phyloP scores from a whole-genome alignment of 2,329 filamentous ascomycete genomes.

The Hymenotorrendiella dingleyae region DNA sequence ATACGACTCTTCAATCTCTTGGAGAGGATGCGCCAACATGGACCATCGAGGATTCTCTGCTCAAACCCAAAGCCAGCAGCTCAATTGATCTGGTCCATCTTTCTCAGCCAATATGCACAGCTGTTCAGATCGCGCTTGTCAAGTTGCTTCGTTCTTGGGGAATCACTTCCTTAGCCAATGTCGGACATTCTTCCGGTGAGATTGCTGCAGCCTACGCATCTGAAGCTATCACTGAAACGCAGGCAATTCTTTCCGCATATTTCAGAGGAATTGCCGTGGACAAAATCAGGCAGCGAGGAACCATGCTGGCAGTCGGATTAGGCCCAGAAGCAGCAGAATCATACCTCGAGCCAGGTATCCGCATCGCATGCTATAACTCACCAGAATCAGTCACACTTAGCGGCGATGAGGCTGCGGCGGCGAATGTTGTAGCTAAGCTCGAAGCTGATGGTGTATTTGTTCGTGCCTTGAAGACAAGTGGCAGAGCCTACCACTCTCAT shows the following conservation, averaged over 20 bases:
- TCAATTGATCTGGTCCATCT: too few species aligned
- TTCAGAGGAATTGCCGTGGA: slow-evolving; percentile 20
- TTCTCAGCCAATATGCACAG: slow-evolving; percentile 20
- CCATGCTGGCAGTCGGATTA: slow-evolving; percentile 14
- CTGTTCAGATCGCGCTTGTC: slow-evolving; percentile 40
- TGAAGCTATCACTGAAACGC: slow-evolving; percentile 26
- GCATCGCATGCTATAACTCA: slow-evolving; percentile 25
- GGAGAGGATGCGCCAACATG: too few species aligned
- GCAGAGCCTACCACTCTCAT: slow-evolving; percentile 13
- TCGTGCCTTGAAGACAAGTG: slow-evolving; percentile 5
- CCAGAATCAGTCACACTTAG: slow-evolving; percentile 20
- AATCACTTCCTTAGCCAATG: slow-evolving; percentile 33
- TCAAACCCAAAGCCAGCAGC: too few species aligned
- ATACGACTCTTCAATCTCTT: slow-evolving; percentile 8
- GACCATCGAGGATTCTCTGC: too few species aligned
- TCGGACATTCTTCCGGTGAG: slow-evolving; percentile 42
- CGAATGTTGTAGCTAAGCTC: neutral
- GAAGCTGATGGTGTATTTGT: slow-evolving; percentile 16
- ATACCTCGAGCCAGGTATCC: neutral
- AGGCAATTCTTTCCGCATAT: slow-evolving; percentile 40
- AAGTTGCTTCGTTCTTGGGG: slow-evolving; percentile 34
- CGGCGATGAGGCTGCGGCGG: slow-evolving; percentile 10
- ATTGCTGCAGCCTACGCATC: slow-evolving; percentile 41
- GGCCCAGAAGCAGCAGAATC: neutral
- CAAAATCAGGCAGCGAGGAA: neutral